Percentiles rank a stretch among this genome's conserved stretches.
Conservation (phyloP, 495 filamentous ascomycete species). For the Aspergillus bridgeri region DNA sequence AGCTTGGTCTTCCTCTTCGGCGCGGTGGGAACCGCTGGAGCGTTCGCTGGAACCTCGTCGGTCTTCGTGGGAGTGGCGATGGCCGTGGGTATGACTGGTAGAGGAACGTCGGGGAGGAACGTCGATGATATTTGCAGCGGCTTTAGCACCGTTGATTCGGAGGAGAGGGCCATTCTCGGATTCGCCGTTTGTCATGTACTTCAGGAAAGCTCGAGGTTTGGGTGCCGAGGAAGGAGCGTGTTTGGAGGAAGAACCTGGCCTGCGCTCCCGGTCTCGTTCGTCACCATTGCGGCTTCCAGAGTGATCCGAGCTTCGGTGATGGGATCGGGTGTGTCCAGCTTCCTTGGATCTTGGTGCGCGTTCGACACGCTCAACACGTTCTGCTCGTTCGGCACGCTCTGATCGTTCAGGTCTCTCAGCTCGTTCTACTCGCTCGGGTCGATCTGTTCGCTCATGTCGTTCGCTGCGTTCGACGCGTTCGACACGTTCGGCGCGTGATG, state of each 20-base stretch:
- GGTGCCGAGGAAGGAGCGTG: conserved; percentile 22
- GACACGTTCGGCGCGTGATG: neutral
- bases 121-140: conserved; percentile 26
- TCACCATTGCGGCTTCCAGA: conserved; percentile 20
- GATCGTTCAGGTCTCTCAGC: neutral
- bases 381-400: conserved; percentile 11
- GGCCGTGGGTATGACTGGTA: conserved; percentile 30
- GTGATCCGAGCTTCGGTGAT: conserved; percentile 28
- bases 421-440: neutral
- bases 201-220: conserved; percentile 34
- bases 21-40: conserved; percentile 25
- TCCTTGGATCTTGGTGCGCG: conserved; percentile 17
- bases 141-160: conserved; percentile 34
- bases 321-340: conserved; percentile 19
- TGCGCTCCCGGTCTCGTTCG: conserved; percentile 14
- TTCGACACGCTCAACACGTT: conserved; percentile 9
- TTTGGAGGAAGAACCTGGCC: conserved; percentile 24
- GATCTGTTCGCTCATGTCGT: no score
- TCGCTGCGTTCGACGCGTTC: neutral
- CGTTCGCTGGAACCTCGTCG: conserved; percentile 27
- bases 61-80: conserved; percentile 30
- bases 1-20: conserved; percentile 17
- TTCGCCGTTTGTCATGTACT: conserved; percentile 39
- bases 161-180: conserved; percentile 36
- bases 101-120: conserved; percentile 26